Conservation (phyloP, 768 basidiomycete species). For the Boletellus emodensis region DNA sequence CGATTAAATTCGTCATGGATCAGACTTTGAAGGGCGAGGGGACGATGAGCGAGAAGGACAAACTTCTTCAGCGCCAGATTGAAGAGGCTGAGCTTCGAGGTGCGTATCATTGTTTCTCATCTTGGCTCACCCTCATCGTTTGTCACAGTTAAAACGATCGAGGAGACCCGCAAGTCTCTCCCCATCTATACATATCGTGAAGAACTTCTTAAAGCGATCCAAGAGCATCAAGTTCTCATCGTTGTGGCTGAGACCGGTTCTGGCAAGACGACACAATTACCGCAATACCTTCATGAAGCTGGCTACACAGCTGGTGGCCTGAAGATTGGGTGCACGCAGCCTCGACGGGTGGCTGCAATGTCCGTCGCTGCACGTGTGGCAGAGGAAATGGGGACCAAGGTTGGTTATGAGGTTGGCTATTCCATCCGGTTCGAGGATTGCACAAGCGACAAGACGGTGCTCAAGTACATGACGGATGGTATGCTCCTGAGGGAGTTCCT, state of each 20-base stretch:
- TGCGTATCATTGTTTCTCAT: slow-evolving; percentile 33
- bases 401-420: slow-evolving; percentile 99
- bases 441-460: slow-evolving; percentile 96
- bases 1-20: slow-evolving; percentile 93
- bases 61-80: slow-evolving; percentile 79
- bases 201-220: slow-evolving; percentile 82
- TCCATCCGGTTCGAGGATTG: slow-evolving; percentile 99
- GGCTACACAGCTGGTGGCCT: slow-evolving; percentile 86
- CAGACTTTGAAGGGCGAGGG: slow-evolving; percentile 62
- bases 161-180: slow-evolving; percentile 88
- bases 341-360: slow-evolving; percentile 98
- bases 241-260: slow-evolving; percentile 99
- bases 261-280: slow-evolving; percentile 97
- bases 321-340: slow-evolving; percentile 91
- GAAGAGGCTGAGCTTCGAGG: slow-evolving; percentile 89
- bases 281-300: slow-evolving; percentile 97
- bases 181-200: slow-evolving; percentile 91
- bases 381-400: slow-evolving; percentile 96
- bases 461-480: slow-evolving; percentile 99
- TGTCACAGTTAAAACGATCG: slow-evolving; percentile 73
- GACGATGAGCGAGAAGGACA: slow-evolving; percentile 79
- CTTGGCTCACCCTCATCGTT: not conserved
- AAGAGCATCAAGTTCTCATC: slow-evolving; percentile 90
- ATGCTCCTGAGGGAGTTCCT: slow-evolving; percentile 97
- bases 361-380: slow-evolving; percentile 98